phyloP scores from a whole-genome alignment of 139 green algal species.

The Micractinium sp. region DNA sequence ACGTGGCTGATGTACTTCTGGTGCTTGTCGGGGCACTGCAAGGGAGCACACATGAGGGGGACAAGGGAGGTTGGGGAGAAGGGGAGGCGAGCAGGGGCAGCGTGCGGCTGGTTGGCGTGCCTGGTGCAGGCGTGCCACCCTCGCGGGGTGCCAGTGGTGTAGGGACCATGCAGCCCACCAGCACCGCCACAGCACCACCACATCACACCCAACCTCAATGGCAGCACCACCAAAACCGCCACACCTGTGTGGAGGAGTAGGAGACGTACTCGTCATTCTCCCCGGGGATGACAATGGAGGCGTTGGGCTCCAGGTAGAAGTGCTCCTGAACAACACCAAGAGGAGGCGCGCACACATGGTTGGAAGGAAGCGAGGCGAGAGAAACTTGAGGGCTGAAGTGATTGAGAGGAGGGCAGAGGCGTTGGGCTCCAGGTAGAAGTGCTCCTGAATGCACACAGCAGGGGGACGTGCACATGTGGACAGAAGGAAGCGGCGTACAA shows the following conservation, averaged over 20 bases:
- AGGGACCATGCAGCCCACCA: not conserved
- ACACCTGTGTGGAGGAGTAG: conserved; percentile 81
- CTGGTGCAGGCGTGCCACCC: not conserved
- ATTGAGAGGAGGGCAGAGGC: not conserved
- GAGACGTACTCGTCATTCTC: conserved; percentile 88
- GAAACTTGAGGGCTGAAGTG: not conserved
- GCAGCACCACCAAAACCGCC: not conserved
- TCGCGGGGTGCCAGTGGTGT: not conserved
- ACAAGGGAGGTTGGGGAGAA: not conserved
- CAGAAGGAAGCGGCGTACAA: no score
- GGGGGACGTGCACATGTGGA: not conserved
- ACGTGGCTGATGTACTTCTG: conserved; percentile 77
- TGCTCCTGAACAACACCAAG: conserved; percentile 92
- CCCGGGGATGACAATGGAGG: conserved; percentile 75
- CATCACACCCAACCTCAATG: not conserved
- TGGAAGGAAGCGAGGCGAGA: no score
- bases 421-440: conserved; percentile 67
- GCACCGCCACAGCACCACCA: no score
- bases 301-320: conserved; percentile 97
- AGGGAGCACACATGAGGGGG: not conserved
- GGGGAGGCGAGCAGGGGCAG: not conserved
- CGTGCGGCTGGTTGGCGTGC: no score
- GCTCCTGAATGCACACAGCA: conserved; percentile 71
- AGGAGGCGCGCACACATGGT: not conserved
- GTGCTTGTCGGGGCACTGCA: conserved; percentile 85